Evolutionary conservation across 345 rosid species (phyloP).

Genomic region (Crucihimalaya himalaica): DNA sequence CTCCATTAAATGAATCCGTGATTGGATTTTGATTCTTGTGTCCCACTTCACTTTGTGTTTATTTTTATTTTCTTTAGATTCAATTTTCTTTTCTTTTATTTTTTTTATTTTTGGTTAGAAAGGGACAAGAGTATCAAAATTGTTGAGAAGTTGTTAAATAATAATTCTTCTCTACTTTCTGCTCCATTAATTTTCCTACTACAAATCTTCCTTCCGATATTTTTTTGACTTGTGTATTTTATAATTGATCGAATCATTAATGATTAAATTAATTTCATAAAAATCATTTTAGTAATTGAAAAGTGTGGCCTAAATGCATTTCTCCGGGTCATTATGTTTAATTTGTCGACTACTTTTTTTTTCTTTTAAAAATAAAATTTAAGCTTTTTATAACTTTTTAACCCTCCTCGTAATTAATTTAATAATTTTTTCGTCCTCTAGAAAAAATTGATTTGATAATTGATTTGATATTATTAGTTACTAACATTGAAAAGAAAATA

Average conservation of each 20-base stretch:
- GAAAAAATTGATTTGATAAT: not conserved
- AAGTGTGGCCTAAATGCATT: constrained; percentile 22
- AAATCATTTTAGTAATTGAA: constrained; percentile 5
- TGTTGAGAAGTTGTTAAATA: constrained; percentile 31
- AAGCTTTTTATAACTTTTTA: too few species aligned
- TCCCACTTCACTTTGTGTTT: constrained; percentile 26
- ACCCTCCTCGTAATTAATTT: not conserved
- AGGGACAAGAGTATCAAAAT: constrained; percentile 23
- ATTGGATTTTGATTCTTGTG: constrained; percentile 31
- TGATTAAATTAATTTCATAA: not conserved
- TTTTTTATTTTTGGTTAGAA: not conserved
- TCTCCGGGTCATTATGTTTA: constrained; percentile 24
- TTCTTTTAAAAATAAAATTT: too few species aligned
- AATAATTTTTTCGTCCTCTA: not conserved
- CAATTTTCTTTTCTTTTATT: too few species aligned
- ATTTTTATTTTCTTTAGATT: not conserved
- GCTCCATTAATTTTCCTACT: constrained; percentile 34
- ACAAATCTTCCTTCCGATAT: constrained; percentile 9
- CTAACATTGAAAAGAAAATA: not conserved
- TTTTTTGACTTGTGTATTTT: constrained; percentile 14
- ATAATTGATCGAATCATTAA: constrained; percentile 6
- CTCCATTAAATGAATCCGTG: constrained; percentile 34
- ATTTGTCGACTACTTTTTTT: constrained; percentile 23
- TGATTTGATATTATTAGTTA: not conserved
- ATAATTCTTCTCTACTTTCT: constrained; percentile 28